Conservation (phyloP, 2,329 filamentous ascomycete species). For the Fusarium piperis region DNA sequence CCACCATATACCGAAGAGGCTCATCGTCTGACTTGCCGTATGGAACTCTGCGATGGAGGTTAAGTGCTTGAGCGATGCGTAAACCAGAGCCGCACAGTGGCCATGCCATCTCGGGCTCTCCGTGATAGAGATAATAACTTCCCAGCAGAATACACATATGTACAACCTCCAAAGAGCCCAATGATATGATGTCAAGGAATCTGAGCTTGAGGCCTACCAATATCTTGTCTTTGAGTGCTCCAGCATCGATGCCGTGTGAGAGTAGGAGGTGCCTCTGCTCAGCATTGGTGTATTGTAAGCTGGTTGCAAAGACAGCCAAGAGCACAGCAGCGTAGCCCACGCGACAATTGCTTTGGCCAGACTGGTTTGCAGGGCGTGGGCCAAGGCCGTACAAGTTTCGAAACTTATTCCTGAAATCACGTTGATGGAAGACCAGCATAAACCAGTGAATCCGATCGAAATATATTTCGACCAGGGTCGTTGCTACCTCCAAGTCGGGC, state of each 20-base stretch:
- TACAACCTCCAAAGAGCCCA: slow-evolving; percentile 43
- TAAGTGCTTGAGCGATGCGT: slow-evolving; percentile 48
- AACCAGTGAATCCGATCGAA: slow-evolving; percentile 54
- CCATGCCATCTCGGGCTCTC: slow-evolving; percentile 49
- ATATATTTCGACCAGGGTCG: slow-evolving; percentile 47
- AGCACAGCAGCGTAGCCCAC: slow-evolving; percentile 19
- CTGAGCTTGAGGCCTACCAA: background rate
- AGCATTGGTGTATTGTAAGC: slow-evolving; percentile 10
- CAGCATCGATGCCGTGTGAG: background rate
- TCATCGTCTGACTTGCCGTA: background rate
- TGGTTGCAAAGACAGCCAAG: slow-evolving; percentile 23
- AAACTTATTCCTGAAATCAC: slow-evolving; percentile 40
- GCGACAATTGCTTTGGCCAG: background rate
- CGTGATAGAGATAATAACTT: slow-evolving; percentile 50
- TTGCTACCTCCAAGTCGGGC: slow-evolving; percentile 34
- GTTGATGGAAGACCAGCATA: slow-evolving; percentile 49
- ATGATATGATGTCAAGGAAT: slow-evolving; percentile 24
- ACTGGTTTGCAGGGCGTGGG: background rate
- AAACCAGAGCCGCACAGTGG: slow-evolving; percentile 50
- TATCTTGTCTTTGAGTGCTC: background rate
- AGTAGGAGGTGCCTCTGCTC: background rate
- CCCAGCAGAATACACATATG: slow-evolving; percentile 50
- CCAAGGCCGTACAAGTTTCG: slow-evolving; percentile 7
- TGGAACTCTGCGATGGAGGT: slow-evolving; percentile 39
- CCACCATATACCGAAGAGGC: slow-evolving; percentile 7